Evolutionary conservation across 257 asterid species (phyloP).

Genomic region (Solanum sparsipilum): DNA sequence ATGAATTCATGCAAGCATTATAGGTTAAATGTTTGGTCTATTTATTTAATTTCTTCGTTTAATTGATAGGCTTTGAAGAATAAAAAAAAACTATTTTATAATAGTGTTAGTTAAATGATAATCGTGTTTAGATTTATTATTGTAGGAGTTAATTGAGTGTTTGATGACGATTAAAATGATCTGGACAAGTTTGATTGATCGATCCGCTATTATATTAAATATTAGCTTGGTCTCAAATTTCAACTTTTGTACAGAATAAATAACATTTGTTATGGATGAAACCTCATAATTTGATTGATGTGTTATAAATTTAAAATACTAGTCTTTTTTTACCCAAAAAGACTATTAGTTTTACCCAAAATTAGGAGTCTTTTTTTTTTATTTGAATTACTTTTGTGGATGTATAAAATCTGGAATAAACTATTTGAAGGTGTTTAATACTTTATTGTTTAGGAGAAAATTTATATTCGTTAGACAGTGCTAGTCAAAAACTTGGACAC

Average conservation of each 20-base stretch:
- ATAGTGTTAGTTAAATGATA: background rate
- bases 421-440: background rate
- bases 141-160: background rate
- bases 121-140: background rate
- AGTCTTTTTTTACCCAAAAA: too few species aligned
- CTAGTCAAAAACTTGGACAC: background rate
- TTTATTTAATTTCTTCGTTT: background rate
- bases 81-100: background rate
- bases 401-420: background rate
- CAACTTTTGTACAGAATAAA: too few species aligned
- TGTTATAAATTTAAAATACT: background rate
- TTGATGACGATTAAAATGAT: background rate
- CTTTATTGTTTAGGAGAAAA: background rate
- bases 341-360: background rate
- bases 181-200: fast-evolving
- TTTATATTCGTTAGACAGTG: background rate
- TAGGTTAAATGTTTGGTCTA: background rate
- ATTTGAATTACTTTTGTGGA: background rate
- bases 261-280: background rate
- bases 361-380: background rate
- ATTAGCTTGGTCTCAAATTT: background rate
- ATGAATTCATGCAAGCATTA: background rate
- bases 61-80: background rate
- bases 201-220: background rate
- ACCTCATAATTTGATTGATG: background rate